Percentiles rank a stretch among this genome's conserved stretches.
Conservation (phyloP, 2,329 filamentous ascomycete species). For the Sporothrix pseudoabietina region DNA sequence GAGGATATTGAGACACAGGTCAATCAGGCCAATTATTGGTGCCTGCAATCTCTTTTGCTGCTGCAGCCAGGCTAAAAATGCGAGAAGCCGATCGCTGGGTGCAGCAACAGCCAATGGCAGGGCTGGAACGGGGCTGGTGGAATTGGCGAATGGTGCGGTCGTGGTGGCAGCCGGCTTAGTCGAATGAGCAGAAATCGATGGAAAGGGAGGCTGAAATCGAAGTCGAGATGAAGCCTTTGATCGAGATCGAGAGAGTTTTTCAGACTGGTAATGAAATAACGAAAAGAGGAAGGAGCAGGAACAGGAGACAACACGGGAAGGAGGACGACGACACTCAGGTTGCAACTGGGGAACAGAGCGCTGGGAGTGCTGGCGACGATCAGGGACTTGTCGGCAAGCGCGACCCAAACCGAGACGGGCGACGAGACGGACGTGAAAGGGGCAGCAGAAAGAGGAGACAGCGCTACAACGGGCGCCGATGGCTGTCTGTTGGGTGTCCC, state of each 20-base stretch:
- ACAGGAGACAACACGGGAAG: neutral
- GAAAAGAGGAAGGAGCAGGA: conserved; percentile 3
- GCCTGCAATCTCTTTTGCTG: conserved; percentile 31
- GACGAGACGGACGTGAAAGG: neutral
- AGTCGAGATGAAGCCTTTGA: neutral
- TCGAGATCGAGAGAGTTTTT: neutral
- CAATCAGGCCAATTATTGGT: neutral
- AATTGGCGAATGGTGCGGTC: conserved; percentile 10
- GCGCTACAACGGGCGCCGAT: too few species aligned
- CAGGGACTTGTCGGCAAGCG: conserved; percentile 23
- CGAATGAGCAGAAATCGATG: neutral
- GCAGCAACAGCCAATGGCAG: conserved; percentile 31
- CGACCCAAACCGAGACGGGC: conserved; percentile 17
- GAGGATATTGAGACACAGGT: conserved; percentile 10
- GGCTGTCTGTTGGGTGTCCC: neutral
- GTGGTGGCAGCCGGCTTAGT: neutral
- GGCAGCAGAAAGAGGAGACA: neutral
- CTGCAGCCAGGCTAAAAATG: conserved; percentile 28
- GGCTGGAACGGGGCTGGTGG: neutral
- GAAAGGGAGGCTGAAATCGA: neutral
- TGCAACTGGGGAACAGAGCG: neutral
- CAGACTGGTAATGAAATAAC: neutral
- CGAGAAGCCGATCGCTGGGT: conserved; percentile 22
- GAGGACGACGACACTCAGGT: neutral
- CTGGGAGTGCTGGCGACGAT: conserved; percentile 3